Conservation (phyloP, 257 asterid species). For the Petunia axillaris region DNA sequence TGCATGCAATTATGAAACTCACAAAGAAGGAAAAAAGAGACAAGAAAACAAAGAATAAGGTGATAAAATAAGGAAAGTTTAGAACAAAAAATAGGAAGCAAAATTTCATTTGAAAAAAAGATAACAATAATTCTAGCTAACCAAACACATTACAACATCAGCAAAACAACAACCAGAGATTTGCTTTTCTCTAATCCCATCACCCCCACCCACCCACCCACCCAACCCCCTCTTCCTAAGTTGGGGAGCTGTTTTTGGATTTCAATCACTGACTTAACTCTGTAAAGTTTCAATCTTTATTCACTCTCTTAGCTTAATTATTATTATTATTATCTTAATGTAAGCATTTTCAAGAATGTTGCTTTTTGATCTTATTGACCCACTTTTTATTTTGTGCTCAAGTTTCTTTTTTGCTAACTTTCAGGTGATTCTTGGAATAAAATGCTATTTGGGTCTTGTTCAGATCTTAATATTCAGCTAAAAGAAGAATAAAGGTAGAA, state of each 20-base stretch:
- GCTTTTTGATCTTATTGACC: slow-evolving; percentile 34
- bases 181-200: slow-evolving; percentile 36
- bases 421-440: slow-evolving; percentile 40
- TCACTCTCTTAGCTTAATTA: not conserved
- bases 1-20: not conserved
- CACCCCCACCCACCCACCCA: slow-evolving; percentile 25
- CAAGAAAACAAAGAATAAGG: not conserved
- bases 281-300: slow-evolving; percentile 42
- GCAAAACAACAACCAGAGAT: slow-evolving; percentile 35
- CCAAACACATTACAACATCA: slow-evolving; percentile 27
- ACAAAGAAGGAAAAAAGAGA: not conserved
- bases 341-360: slow-evolving; percentile 40
- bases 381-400: slow-evolving; percentile 38
- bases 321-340: slow-evolving; percentile 33
- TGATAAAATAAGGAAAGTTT: not conserved
- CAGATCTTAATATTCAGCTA: slow-evolving; percentile 51
- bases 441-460: slow-evolving; percentile 52
- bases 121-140: slow-evolving; percentile 23
- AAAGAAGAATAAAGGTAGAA: slow-evolving; percentile 38
- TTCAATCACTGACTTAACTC: slow-evolving; percentile 55
- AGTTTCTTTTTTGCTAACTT: slow-evolving; percentile 31
- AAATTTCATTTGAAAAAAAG: not conserved
- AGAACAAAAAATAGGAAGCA: slow-evolving; percentile 2
- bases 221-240: slow-evolving; percentile 32
- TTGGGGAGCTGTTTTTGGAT: slow-evolving; percentile 45